A percentile compares a stretch with the other conserved stretches of the same genome.
Conservation (phyloP, 306 rosid species). For the Abrus pulchellus region DNA sequence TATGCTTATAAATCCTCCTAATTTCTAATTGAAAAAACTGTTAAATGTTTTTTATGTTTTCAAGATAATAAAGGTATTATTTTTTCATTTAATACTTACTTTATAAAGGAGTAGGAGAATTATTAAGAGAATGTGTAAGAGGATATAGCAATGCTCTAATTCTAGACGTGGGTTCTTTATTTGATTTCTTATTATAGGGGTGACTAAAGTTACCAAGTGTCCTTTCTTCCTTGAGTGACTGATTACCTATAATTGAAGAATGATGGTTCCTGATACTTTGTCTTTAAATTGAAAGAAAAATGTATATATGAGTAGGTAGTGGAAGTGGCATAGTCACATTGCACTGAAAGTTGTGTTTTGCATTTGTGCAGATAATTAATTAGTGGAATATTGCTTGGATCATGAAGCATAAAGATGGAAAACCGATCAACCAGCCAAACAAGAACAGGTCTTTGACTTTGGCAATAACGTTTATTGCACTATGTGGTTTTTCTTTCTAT, state of each 20-base stretch:
- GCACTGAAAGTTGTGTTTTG: conserved; percentile 8
- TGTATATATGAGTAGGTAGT: neutral
- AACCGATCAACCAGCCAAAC: conserved; percentile 65
- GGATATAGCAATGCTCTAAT: too few species aligned
- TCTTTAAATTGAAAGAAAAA: neutral
- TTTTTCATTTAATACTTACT: too few species aligned
- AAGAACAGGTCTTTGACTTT: conserved; percentile 63
- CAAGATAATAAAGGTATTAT: too few species aligned
- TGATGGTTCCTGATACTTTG: neutral
- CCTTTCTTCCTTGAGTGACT: neutral
- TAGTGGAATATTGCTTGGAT: conserved; percentile 47
- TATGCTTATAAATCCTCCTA: too few species aligned
- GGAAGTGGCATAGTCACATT: conserved; percentile 31
- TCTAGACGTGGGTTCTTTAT: neutral
- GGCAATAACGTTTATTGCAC: conserved; percentile 60
- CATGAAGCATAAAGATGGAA: conserved; percentile 96
- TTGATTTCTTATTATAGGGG: conserved; percentile 17
- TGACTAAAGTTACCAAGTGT: neutral
- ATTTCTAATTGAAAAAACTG: too few species aligned
- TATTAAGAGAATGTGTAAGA: too few species aligned
- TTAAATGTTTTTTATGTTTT: too few species aligned
- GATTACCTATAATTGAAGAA: conserved; percentile 20
- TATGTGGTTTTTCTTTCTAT: conserved; percentile 87
- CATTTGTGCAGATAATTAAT: conserved; percentile 60
- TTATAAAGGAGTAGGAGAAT: too few species aligned